These are phyloP conservation scores for Colletotrichum brevisporum DNA, from an alignment of 2,329 filamentous ascomycete genomes.

Conservation along the genomic window DNA sequence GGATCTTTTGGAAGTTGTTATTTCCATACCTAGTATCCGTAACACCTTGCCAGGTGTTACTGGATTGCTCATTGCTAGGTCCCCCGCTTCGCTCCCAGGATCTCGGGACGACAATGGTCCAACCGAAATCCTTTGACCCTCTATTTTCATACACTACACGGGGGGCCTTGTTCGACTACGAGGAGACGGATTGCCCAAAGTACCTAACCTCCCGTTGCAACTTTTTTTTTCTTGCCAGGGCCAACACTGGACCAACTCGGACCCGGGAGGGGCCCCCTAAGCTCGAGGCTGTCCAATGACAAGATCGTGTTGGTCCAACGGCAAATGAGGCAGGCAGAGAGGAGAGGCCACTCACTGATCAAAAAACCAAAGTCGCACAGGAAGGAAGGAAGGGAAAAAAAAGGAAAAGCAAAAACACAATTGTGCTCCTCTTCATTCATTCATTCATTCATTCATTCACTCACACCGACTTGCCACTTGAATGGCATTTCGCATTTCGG, in stretches of 20 bases:
- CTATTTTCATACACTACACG: not conserved
- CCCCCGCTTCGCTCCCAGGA: conserved; percentile 19
- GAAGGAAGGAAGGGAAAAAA: not conserved
- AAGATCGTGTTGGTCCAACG: conserved; percentile 26
- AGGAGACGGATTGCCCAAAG: too few relatives aligned
- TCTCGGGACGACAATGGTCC: conserved; percentile 28
- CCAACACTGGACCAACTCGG: too few relatives aligned
- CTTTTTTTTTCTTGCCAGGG: too few relatives aligned
- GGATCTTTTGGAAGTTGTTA: conserved; percentile 9
- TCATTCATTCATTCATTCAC: too few relatives aligned
- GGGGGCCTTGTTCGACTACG: too few relatives aligned
- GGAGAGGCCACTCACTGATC: conserved; percentile 9
- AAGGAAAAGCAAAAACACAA: not conserved
- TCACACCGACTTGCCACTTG: too few relatives aligned
- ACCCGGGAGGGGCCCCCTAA: conserved; percentile 12
- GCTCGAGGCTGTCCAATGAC: conserved; percentile 28
- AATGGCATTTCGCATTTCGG: too few relatives aligned
- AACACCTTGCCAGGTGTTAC: too few relatives aligned
- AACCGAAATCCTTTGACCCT: conserved; percentile 9
- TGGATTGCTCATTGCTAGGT: not conserved
- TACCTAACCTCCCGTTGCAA: too few relatives aligned
- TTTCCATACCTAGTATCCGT: not conserved
- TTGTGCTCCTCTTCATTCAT: too few relatives aligned
- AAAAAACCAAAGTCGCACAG: not conserved
- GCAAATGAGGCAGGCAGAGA: conserved; percentile 24